These are phyloP conservation scores for Solanum neorickii DNA, from an alignment of 257 asterid genomes.

Conservation along the genomic window DNA sequence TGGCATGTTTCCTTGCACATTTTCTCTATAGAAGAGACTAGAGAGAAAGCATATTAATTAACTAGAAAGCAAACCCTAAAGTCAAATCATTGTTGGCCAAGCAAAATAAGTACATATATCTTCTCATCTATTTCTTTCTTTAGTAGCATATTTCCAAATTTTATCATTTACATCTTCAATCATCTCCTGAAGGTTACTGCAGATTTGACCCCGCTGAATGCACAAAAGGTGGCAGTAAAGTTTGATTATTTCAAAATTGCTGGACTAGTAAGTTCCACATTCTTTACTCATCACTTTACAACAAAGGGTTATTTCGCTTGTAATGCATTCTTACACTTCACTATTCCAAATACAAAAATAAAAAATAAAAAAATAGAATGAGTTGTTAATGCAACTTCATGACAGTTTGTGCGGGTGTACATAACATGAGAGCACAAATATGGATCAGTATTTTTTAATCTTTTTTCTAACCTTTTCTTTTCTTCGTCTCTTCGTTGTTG, in stretches of 20 bases:
- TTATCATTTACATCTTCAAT: not conserved
- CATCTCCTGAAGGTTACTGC: slow-evolving; percentile 58
- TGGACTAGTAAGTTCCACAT: slow-evolving; percentile 50
- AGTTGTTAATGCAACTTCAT: not conserved
- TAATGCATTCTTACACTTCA: not conserved
- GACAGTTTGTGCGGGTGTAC: not conserved
- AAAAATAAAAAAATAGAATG: not conserved
- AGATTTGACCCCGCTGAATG: slow-evolving; percentile 63
- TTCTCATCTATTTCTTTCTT: not conserved
- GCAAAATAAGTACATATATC: not conserved
- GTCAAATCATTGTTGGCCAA: not conserved
- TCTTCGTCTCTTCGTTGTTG: not conserved
- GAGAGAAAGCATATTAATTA: not conserved
- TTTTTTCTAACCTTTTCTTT: not conserved
- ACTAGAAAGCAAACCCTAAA: not conserved
- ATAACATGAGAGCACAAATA: not conserved
- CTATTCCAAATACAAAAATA: not conserved
- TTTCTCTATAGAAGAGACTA: not conserved
- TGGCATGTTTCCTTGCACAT: not conserved
- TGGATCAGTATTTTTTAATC: not conserved
- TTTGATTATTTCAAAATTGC: slow-evolving; percentile 69
- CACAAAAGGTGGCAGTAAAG: slow-evolving; percentile 66
- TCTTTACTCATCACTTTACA: not conserved
- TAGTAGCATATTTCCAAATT: not conserved
- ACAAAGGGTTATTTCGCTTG: not conserved